phyloP scores from a whole-genome alignment of 2,329 filamentous ascomycete genomes.

The Fusarium chuoi region DNA sequence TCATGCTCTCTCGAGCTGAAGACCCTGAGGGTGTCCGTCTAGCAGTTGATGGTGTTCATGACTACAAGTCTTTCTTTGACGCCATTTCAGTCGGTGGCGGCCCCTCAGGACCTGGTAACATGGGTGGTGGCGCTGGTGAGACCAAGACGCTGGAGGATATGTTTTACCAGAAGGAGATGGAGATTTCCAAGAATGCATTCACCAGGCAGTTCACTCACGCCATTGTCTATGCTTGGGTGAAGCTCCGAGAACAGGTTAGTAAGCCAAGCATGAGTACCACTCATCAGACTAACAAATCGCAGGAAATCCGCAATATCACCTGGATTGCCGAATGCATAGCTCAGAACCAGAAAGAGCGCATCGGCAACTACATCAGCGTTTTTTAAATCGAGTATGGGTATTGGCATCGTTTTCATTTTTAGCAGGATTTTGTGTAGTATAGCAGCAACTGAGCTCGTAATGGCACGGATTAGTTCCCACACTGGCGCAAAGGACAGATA shows the following conservation, averaged over 20 bases:
- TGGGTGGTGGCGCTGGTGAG: conserved; percentile 81
- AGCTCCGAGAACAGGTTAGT: conserved; percentile 92
- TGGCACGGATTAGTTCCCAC: conserved; percentile 47
- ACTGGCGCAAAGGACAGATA: conserved; percentile 48
- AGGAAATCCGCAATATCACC: conserved; percentile 99
- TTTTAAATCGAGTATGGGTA: conserved; percentile 67
- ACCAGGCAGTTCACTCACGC: conserved; percentile 95
- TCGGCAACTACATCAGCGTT: conserved; percentile 98
- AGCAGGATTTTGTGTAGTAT: conserved; percentile 57
- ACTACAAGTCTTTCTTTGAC: conserved; percentile 97
- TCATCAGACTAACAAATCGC: conserved; percentile 45
- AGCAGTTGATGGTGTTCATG: conserved; percentile 89
- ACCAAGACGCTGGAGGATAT: conserved; percentile 94
- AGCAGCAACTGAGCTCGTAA: conserved; percentile 53
- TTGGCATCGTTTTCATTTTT: conserved; percentile 40
- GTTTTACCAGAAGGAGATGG: conserved; percentile 99
- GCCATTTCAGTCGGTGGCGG: conserved; percentile 82
- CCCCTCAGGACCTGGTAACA: conserved; percentile 80
- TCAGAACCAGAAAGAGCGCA: conserved; percentile 98
- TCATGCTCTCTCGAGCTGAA: conserved; percentile 95
- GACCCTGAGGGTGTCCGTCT: conserved; percentile 93
- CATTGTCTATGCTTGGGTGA: conserved; percentile 98
- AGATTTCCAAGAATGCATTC: conserved; percentile 94
- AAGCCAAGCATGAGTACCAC: not conserved
- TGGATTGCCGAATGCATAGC: conserved; percentile 99